A percentile compares a stretch with the other conserved stretches of the same genome.
These are phyloP conservation scores for Debaryomyces fabryi DNA, from an alignment of 1,139 yeast genomes.

Conservation along the genomic window DNA sequence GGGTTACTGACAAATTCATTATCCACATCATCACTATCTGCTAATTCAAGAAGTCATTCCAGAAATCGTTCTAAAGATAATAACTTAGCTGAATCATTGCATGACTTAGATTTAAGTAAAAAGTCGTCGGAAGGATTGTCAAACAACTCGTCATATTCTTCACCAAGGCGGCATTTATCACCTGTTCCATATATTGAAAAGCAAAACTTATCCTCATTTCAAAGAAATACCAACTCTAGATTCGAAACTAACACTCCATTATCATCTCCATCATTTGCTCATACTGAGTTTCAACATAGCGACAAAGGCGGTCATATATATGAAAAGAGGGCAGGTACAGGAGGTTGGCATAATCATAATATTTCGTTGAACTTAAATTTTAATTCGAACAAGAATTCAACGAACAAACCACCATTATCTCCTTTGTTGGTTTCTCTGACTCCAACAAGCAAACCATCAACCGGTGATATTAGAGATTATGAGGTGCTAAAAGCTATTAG, in stretches of 20 bases:
- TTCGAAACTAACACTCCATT: conserved; percentile 40
- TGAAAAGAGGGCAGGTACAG: conserved; percentile 22
- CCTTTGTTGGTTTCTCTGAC: conserved; percentile 74
- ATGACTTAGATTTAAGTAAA: conserved; percentile 31
- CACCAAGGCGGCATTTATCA: conserved; percentile 59
- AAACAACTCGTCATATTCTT: conserved; percentile 40
- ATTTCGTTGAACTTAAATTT: conserved; percentile 16
- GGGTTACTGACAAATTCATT: conserved; percentile 21
- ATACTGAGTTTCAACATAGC: conserved; percentile 13
- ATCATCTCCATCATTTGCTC: conserved; percentile 42
- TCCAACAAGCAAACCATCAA: conserved; percentile 47
- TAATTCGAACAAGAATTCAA: conserved; percentile 18
- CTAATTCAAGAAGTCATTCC: conserved; percentile 13
- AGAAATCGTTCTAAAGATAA: conserved; percentile 25
- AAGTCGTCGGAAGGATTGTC: conserved; percentile 20
- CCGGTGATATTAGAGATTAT: conserved; percentile 83
- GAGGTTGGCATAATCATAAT: conserved; percentile 18
- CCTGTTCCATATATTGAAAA: conserved; percentile 53
- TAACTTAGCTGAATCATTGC: conserved; percentile 26
- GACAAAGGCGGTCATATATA: conserved; percentile 5
- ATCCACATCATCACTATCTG: conserved; percentile 24
- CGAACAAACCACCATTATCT: conserved; percentile 67
- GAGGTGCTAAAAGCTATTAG: conserved; percentile 91
- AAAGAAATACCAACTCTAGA: conserved; percentile 43
- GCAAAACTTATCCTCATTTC: conserved; percentile 58